phyloP scores from a whole-genome alignment of 139 green algal genomes.

The Mesostigma viride region DNA sequence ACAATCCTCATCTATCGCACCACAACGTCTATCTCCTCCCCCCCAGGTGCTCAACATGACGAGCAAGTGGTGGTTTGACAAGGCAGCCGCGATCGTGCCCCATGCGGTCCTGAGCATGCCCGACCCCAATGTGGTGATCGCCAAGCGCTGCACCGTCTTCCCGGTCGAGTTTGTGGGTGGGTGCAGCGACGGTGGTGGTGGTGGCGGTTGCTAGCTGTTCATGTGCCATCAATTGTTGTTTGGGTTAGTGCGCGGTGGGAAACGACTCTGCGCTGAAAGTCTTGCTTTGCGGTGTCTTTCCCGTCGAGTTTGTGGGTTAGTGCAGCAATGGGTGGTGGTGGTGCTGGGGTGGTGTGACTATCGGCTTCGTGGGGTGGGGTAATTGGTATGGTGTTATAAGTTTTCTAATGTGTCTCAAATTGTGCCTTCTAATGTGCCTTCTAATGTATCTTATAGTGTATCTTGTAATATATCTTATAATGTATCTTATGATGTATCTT shows the following conservation, averaged over 20 bases:
- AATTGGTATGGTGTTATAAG: no score
- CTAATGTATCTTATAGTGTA: no score
- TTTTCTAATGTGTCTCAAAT: no score
- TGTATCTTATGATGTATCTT: not conserved
- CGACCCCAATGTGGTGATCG: slow-evolving; percentile 86
- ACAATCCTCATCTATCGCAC: not conserved
- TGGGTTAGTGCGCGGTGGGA: not conserved
- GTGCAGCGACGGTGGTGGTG: not conserved
- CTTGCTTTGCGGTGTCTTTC: not conserved
- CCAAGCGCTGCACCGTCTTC: slow-evolving; percentile 87
- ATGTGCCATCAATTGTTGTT: not conserved
- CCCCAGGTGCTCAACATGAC: slow-evolving; percentile 90
- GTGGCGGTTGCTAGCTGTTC: not conserved
- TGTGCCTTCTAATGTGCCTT: no score
- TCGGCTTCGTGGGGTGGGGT: no score
- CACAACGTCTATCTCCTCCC: not conserved
- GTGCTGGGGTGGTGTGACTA: no score
- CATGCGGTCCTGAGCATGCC: slow-evolving; percentile 73
- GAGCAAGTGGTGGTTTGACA: slow-evolving; percentile 84
- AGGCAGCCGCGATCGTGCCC: slow-evolving; percentile 63
- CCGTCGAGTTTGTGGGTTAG: not conserved
- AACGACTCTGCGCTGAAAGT: not conserved
- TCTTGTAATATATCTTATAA: no score
- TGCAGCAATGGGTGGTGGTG: no score
- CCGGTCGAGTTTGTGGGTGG: slow-evolving; percentile 90